Evolutionary conservation across 2,329 filamentous ascomycete genomes (phyloP).

Genomic region (Trichoderma hamatum): DNA sequence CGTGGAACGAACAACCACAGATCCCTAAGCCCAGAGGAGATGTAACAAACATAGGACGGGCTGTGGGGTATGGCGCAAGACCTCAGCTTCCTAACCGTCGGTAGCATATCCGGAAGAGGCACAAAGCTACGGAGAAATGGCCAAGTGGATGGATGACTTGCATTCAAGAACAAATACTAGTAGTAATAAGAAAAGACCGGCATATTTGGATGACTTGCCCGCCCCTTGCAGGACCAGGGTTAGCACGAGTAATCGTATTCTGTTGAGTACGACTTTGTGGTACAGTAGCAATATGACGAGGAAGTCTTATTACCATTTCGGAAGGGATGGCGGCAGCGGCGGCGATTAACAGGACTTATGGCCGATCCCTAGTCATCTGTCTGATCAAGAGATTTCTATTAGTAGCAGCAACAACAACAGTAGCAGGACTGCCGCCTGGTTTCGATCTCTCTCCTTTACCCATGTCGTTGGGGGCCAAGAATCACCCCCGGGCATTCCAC

Average conservation of each 20-base stretch:
- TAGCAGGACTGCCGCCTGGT: neutral
- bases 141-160: constrained; percentile 24
- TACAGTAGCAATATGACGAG: neutral
- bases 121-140: constrained; percentile 5
- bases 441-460: constrained; percentile 2
- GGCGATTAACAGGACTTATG: neutral
- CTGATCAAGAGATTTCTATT: neutral
- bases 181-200: neutral
- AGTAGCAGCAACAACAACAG: neutral
- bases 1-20: neutral
- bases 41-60: neutral
- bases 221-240: constrained; percentile 17
- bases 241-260: neutral
- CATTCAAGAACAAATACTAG: neutral
- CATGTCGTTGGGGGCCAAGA: constrained; percentile 2
- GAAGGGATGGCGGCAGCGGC: neutral
- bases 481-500: neutral
- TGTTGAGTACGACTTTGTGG: neutral
- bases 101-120: neutral
- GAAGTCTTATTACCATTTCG: neutral
- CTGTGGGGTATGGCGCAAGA: neutral
- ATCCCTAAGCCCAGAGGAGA: neutral
- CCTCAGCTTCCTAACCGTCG: neutral
- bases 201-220: constrained; percentile 22
- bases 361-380: neutral